Conservation (phyloP, 106 monocot genomes). For the Phalaenopsis aphrodite region DNA sequence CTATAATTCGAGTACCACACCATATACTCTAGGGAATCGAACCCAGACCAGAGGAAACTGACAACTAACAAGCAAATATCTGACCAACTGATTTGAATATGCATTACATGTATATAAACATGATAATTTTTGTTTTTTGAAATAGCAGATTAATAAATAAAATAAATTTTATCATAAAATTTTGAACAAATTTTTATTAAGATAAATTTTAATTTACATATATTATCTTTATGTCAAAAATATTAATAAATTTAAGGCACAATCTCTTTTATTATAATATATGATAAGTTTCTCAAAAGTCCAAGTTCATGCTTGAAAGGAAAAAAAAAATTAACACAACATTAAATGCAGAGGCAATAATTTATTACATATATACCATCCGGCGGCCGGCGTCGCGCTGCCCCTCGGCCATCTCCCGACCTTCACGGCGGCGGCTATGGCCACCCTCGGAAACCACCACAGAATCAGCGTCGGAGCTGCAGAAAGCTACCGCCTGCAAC, state of each 20-base stretch:
- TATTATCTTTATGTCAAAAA: neutral
- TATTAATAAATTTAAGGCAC: neutral
- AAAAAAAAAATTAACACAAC: neutral
- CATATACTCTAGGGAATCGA: too few relatives aligned
- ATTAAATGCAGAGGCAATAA: neutral
- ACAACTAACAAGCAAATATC: too few relatives aligned
- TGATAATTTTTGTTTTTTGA: too few relatives aligned
- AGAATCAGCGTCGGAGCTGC: slow-evolving; percentile 12
- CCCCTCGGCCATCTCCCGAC: neutral
- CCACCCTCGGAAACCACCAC: slow-evolving; percentile 15
- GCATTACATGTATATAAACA: too few relatives aligned
- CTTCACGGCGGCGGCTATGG: neutral
- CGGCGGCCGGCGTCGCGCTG: neutral
- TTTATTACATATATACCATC: neutral
- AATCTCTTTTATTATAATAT: neutral
- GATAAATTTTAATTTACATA: neutral
- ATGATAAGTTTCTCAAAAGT: neutral
- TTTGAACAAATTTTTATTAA: too few relatives aligned
- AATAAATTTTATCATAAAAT: too few relatives aligned
- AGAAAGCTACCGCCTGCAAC: slow-evolving; percentile 30
- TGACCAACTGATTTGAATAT: too few relatives aligned
- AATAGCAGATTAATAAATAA: too few relatives aligned
- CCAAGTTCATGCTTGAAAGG: too few relatives aligned
- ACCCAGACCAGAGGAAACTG: too few relatives aligned
- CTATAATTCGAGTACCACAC: too few relatives aligned